Conservation (phyloP, 768 basidiomycete genomes). For the Boletus reticuloceps region DNA sequence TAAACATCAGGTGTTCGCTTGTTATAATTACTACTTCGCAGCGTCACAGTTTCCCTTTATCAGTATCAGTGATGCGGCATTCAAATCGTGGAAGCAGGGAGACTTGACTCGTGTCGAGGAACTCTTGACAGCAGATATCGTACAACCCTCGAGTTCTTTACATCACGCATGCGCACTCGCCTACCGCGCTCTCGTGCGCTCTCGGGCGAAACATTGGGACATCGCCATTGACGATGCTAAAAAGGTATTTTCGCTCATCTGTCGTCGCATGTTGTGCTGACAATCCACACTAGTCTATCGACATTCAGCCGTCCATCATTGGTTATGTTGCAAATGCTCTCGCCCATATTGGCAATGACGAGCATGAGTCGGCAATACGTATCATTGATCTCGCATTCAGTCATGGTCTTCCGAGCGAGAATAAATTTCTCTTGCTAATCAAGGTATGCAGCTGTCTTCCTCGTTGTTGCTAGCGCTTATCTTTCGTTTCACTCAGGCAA, state of each 20-base stretch:
- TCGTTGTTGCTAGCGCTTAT: neutral
- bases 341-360: neutral
- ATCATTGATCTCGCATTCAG: slow-evolving; percentile 4
- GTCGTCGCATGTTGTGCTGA: neutral
- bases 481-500: neutral
- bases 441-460: neutral
- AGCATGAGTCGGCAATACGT: neutral
- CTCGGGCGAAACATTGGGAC: neutral
- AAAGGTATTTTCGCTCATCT: neutral
- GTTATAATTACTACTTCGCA: neutral
- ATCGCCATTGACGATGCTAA: slow-evolving; percentile 5
- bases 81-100: neutral
- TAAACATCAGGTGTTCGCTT: rapidly evolving
- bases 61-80: neutral
- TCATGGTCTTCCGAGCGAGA: neutral
- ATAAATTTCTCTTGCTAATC: slow-evolving; percentile 2
- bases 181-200: neutral
- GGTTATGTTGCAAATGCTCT: slow-evolving; percentile 9
- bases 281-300: neutral
- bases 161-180: neutral
- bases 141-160: neutral
- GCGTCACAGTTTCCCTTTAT: slow-evolving; percentile 1
- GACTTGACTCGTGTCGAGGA: neutral
- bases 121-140: neutral
- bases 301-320: neutral